Conservation (phyloP, 176 grass and related monocot species). For the Oryza brachyantha region DNA sequence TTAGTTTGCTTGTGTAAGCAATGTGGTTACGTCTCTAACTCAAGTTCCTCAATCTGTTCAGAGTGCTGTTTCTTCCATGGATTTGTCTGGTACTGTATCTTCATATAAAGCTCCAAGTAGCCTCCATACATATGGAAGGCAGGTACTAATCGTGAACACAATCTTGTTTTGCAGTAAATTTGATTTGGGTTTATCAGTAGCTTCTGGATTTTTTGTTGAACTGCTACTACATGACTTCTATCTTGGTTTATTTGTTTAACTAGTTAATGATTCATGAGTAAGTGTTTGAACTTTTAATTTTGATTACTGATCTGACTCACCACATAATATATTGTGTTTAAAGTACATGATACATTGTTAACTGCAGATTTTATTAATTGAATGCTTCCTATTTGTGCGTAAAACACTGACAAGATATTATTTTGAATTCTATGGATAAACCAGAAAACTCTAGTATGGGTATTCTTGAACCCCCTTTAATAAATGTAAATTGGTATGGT, state of each 20-base stretch:
- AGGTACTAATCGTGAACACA: slow-evolving; percentile 39
- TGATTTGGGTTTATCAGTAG: slow-evolving; percentile 3
- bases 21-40: slow-evolving; percentile 12
- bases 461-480: background rate
- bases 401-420: background rate
- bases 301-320: background rate
- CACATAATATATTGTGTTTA: background rate
- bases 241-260: background rate
- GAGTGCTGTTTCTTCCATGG: slow-evolving; percentile 31
- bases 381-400: background rate
- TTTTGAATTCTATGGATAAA: background rate
- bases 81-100: slow-evolving; percentile 29
- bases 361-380: slow-evolving; percentile 1
- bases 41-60: slow-evolving; percentile 25
- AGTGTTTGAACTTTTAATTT: background rate
- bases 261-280: background rate
- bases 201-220: background rate
- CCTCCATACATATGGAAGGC: slow-evolving; percentile 44
- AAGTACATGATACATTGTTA: slow-evolving; percentile 6
- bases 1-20: background rate
- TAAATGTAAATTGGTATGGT: background rate
- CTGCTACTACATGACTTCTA: background rate
- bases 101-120: slow-evolving; percentile 25
- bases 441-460: background rate
- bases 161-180: slow-evolving; percentile 14